Evolutionary conservation across 169 alveolate genomes (phyloP).

Genomic region (Cryptosporidium canis): DNA sequence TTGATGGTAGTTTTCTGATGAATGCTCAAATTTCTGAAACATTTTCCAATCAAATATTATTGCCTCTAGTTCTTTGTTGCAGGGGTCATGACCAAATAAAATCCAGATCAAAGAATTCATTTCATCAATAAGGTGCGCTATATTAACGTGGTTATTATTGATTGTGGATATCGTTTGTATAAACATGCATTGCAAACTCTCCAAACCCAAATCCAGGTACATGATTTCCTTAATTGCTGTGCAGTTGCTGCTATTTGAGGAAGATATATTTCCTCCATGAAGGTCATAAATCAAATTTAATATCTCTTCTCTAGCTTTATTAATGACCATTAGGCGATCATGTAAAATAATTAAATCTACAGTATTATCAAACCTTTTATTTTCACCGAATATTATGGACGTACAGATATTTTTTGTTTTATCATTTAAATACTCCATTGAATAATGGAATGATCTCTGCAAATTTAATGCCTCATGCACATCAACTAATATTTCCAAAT

Average conservation of each 20-base stretch:
- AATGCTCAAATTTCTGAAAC: not conserved
- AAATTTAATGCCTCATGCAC: slow-evolving; percentile 84
- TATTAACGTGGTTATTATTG: not conserved
- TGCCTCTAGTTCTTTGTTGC: slow-evolving; percentile 75
- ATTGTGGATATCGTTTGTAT: slow-evolving; percentile 55
- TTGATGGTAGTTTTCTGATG: not conserved
- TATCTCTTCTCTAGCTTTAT: slow-evolving; percentile 43
- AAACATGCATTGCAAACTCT: slow-evolving; percentile 62
- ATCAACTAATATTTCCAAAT: slow-evolving; percentile 79
- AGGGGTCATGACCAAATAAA: slow-evolving; percentile 59
- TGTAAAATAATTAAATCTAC: slow-evolving; percentile 31
- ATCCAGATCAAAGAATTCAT: slow-evolving; percentile 50
- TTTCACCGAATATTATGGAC: slow-evolving; percentile 43
- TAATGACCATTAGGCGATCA: slow-evolving; percentile 14
- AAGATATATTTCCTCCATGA: not conserved
- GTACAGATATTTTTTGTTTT: slow-evolving; percentile 53
- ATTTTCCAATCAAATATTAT: slow-evolving; percentile 81
- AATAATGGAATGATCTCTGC: slow-evolving; percentile 77
- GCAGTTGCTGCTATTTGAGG: slow-evolving; percentile 21
- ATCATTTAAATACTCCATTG: slow-evolving; percentile 75
- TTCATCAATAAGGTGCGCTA: slow-evolving; percentile 18
- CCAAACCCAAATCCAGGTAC: slow-evolving; percentile 83
- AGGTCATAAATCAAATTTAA: slow-evolving; percentile 26
- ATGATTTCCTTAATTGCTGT: slow-evolving; percentile 82
- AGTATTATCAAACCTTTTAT: slow-evolving; percentile 56